A percentile compares a stretch with the other conserved stretches of the same genome.
These are phyloP conservation scores for Cetradonia linearis DNA, from an alignment of 495 filamentous ascomycete genomes.

Conservation along the genomic window DNA sequence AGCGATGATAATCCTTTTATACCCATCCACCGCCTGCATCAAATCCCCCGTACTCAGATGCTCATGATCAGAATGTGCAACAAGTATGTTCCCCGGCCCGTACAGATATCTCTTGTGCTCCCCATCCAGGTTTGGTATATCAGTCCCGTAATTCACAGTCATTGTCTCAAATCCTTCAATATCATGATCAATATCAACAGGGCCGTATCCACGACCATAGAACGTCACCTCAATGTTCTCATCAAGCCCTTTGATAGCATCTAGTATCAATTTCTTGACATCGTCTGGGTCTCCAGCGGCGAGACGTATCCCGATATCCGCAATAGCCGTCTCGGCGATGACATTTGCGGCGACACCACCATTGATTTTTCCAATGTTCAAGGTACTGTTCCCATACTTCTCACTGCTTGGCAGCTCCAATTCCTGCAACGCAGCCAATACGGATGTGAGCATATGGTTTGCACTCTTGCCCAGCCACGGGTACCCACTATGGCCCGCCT, in stretches of 20 bases:
- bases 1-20: constrained; percentile 44
- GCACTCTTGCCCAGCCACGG: constrained; percentile 76
- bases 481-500: constrained; percentile 81
- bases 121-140: constrained; percentile 66
- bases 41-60: constrained; percentile 59
- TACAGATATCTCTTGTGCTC: constrained; percentile 77
- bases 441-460: constrained; percentile 61
- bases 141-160: constrained; percentile 85
- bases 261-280: constrained; percentile 42
- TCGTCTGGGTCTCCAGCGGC: constrained; percentile 56
- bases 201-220: constrained; percentile 50
- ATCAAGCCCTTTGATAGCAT: constrained; percentile 47
- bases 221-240: constrained; percentile 54
- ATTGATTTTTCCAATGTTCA: constrained; percentile 70
- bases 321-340: constrained; percentile 61
- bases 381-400: constrained; percentile 73
- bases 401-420: constrained; percentile 59
- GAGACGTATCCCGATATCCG: constrained; percentile 58
- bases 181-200: constrained; percentile 68
- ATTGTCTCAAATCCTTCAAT: constrained; percentile 70
- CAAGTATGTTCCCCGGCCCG: constrained; percentile 78
- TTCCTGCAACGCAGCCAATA: constrained; percentile 49
- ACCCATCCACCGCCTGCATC: constrained; percentile 57
- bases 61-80: constrained; percentile 83
- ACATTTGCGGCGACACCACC: constrained; percentile 87